Conservation (phyloP, 805 yeast species). For the Brettanomyces sp. region DNA sequence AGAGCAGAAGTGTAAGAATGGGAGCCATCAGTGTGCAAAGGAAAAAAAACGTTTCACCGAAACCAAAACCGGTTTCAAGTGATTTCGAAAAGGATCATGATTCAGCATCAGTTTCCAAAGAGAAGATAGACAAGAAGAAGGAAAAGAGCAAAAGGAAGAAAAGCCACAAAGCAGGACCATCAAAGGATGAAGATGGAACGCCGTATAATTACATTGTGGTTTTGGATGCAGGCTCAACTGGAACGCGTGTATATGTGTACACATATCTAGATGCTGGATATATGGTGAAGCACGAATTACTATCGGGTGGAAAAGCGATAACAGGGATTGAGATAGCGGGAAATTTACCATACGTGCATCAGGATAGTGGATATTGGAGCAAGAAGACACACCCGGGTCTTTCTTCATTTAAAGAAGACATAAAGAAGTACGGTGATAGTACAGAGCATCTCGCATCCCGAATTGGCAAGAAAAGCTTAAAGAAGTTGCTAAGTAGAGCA, state of each 20-base stretch:
- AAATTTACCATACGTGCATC: conserved; percentile 15
- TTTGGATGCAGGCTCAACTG: conserved; percentile 60
- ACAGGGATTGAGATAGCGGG: conserved; percentile 1
- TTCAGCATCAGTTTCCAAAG: no score
- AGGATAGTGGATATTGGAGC: conserved; percentile 35
- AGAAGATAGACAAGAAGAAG: no score
- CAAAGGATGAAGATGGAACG: conserved; percentile 30
- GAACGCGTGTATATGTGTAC: conserved; percentile 53
- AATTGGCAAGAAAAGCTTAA: conserved; percentile 42
- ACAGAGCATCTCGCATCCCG: conserved; percentile 34
- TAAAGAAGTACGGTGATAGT: conserved; percentile 8
- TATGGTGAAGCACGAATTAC: conserved; percentile 12
- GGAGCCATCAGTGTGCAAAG: background rate
- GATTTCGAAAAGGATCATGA: background rate
- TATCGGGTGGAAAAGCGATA: background rate
- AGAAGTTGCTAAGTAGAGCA: conserved; percentile 38
- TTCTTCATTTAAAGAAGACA: conserved; percentile 25
- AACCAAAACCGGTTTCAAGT: background rate
- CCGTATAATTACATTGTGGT: conserved; percentile 55
- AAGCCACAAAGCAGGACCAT: conserved; percentile 8
- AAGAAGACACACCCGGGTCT: conserved; percentile 50
- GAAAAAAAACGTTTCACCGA: background rate
- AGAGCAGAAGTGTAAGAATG: background rate
- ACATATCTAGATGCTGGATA: conserved; percentile 38
- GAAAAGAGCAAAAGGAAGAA: background rate